Evolutionary conservation across 202 grass and related monocot genomes (phyloP), one percentile per base, ranked within the genome.

Genomic region (Zizania palustris): DNA sequence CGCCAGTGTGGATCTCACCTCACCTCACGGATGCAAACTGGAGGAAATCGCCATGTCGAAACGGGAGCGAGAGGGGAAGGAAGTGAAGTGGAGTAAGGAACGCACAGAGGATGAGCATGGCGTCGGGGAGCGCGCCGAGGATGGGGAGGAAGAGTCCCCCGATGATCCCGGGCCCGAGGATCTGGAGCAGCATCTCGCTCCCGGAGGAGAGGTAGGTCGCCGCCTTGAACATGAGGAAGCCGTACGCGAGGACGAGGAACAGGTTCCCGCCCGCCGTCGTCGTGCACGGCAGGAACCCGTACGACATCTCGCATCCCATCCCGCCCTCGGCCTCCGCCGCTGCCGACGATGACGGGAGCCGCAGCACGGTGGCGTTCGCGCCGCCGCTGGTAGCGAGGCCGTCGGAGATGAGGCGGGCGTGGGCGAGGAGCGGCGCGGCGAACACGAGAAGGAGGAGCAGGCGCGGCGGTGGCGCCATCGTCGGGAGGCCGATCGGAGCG

Each of bases 171-270:
- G 95, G 95, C 14, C 95, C 95, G 70, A 98, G 70, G 79, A 98
- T 95, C 74, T 92, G 58, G 49, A 98, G 91, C 61, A 98, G 85
- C 50, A 95, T 65, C 83, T 98, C 95, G 86, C 91, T 94, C 41
- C 95, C 95, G 44, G 91, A 69, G 39, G 91, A 98, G 36, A 98
- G 82, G 82, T 77, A 92, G 3, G 95, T 98, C 11, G 95, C 95
- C 16, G 87, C 75, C 80, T 94, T 98, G 80, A 88, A 98, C 91
- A 98, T 92, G 73, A 98, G 80, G 84, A 92, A 90, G 4, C 95
- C 95, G 68, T 98, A 98, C n/a, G 84, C 77, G 3, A 94, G n/a
- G 45, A 78, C 73, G 28, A 98, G 83, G 80, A 98, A 92, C 33
- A 98, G 63, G 85, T 98, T 98, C 0, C 95, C 95, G 1, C 68